Percentiles rank a stretch among this genome's conserved stretches.
phyloP scores from a whole-genome alignment of 208 protist genomes.

The Vickermania ingenoplastis region DNA sequence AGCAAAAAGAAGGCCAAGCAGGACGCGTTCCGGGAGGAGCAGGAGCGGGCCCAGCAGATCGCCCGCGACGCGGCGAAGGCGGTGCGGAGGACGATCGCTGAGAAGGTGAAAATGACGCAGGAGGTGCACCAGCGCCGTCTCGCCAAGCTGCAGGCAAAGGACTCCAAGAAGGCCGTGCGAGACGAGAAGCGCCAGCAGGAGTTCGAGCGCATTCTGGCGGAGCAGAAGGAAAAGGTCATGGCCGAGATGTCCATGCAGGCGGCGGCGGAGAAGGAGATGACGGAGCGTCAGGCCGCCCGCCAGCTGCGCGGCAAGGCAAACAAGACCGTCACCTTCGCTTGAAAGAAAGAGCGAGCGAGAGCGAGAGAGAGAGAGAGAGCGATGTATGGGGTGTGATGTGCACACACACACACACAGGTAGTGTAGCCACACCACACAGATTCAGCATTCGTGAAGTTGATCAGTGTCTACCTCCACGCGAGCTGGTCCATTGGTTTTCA shows the following conservation, averaged over 20 bases:
- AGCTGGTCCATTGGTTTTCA: too few species aligned
- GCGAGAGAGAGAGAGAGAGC: too few species aligned
- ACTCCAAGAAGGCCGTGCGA: conserved; percentile 28
- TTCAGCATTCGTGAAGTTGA: too few species aligned
- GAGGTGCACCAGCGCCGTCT: conserved; percentile 42
- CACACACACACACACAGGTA: too few species aligned
- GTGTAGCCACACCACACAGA: too few species aligned
- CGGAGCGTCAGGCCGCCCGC: conserved; percentile 6
- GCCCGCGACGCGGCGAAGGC: conserved; percentile 42
- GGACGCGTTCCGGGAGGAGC: conserved; percentile 44
- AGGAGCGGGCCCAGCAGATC: conserved; percentile 32
- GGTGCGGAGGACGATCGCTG: conserved; percentile 34
- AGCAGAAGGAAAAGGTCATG: conserved; percentile 75
- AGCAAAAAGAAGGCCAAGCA: conserved; percentile 6
- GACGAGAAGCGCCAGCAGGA: conserved; percentile 31
- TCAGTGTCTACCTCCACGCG: too few species aligned
- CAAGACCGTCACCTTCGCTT: conserved; percentile 58
- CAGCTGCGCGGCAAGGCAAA: conserved; percentile 4
- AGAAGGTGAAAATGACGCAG: conserved; percentile 44
- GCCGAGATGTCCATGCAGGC: conserved; percentile 30
- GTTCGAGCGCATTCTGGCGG: conserved; percentile 65
- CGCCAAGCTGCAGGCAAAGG: conserved; percentile 28
- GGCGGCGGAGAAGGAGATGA: conserved; percentile 7
- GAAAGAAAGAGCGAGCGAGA: too few species aligned
- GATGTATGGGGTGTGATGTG: too few species aligned